Base-by-base conservation (phyloP, 345 rosid species). In the Limnanthes douglasii region DNA sequence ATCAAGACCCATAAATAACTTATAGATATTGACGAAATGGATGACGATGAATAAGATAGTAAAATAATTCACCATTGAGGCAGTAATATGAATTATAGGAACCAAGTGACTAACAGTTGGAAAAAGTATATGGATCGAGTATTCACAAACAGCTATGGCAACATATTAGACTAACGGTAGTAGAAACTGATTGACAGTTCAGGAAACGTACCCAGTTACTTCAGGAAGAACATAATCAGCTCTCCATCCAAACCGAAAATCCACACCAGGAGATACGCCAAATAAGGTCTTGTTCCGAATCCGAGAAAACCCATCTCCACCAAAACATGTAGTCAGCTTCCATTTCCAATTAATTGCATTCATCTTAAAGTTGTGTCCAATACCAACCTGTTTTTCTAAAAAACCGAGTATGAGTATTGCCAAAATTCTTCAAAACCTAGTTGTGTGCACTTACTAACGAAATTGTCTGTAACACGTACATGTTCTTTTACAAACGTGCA, bases 181-280 rank as follows among this genome's bases (percentile, higher is more conserved):
- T n/a, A n/a, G n/a, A n/a, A n/a, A n/a, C n/a, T n/a, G n/a, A n/a
- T n/a, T n/a, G n/a, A n/a, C n/a, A 34, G 24, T 44, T 32, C 20
- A 44, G 61, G 36, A 36, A 51, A 60, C 73, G 57, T 73, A 16
- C 97, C 97, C 95, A 2, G 81, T 70, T 46, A 79, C 21, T 57
- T 88, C 95, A 0, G 93, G 97, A 52, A 88, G 59, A 50, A 83
- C 74, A 52, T 69, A 88, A 60, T 79, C 93, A 38, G 95, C 97
- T 51, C 65, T 76, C 95, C 95, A 88, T 8, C 86, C 81, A 50
- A 88, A 74, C 25, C 93, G 78, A 5, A 88, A 57, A 74, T 79
- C 93, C 26, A 79, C 15, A 41, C 93, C 93, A 45, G 95, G 93
- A 65, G 48, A 73, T 48, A 76, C 41, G 28, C 90, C 90, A 36